These are phyloP conservation scores for Candida tibetensis DNA, from an alignment of 805 yeast species.

Conservation along the genomic window DNA sequence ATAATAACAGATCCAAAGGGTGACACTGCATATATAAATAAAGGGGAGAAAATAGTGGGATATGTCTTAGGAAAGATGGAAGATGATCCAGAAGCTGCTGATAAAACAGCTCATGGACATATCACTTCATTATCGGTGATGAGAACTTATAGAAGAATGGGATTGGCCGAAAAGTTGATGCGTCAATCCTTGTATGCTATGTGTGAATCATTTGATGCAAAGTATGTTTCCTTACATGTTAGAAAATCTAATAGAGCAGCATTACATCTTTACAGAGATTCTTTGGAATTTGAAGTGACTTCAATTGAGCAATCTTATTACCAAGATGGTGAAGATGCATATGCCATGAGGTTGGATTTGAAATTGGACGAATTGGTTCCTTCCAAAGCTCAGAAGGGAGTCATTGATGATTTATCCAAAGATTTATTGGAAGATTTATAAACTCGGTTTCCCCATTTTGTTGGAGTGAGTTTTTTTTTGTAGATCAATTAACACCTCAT, in stretches of 20 bases:
- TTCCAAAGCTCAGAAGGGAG: slow-evolving; percentile 41
- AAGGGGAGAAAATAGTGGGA: slow-evolving; percentile 86
- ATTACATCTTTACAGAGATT: slow-evolving; percentile 81
- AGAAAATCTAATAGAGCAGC: slow-evolving; percentile 94
- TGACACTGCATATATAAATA: slow-evolving; percentile 61
- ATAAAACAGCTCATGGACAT: slow-evolving; percentile 85
- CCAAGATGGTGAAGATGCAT: slow-evolving; percentile 97
- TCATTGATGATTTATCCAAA: slow-evolving; percentile 50
- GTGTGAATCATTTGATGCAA: slow-evolving; percentile 76
- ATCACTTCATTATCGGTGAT: slow-evolving; percentile 90
- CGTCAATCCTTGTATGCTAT: slow-evolving; percentile 76
- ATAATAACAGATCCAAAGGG: slow-evolving; percentile 43
- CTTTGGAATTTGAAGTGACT: slow-evolving; percentile 77
- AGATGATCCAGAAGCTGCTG: slow-evolving; percentile 78
- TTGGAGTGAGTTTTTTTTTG: not conserved
- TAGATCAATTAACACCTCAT: not conserved
- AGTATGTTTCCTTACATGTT: slow-evolving; percentile 87
- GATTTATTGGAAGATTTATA: slow-evolving; percentile 29
- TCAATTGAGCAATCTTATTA: slow-evolving; percentile 85
- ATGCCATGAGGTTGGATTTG: slow-evolving; percentile 80
- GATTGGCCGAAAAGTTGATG: slow-evolving; percentile 90
- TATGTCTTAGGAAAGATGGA: slow-evolving; percentile 96
- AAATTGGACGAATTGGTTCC: slow-evolving; percentile 61
- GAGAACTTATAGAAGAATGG: slow-evolving; percentile 94
- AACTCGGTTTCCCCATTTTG: too few species aligned